Conservation (phyloP, 2,329 filamentous ascomycete genomes). For the Chrysoporthe austroafricana region DNA sequence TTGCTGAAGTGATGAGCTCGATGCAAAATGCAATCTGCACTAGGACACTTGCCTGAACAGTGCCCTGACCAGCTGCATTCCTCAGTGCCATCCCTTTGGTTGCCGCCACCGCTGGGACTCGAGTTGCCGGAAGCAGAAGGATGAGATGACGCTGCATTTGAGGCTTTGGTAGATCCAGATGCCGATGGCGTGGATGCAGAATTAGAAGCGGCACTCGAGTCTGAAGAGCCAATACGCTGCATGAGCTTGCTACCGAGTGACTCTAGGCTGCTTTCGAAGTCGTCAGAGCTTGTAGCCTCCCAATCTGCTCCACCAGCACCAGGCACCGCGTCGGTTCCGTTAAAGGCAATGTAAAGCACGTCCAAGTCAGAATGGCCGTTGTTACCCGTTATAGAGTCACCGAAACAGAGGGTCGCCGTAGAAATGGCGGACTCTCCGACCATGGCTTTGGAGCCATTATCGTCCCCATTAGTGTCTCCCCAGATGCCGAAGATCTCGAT, state of each 20-base stretch:
- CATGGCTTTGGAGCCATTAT: neutral
- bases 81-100: too few relatives aligned
- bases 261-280: neutral
- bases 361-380: constrained; percentile 1
- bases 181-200: neutral
- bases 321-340: neutral
- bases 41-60: neutral
- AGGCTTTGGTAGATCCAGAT: neutral
- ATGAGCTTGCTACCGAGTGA: neutral
- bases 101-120: neutral
- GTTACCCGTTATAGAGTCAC: neutral
- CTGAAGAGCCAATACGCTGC: neutral
- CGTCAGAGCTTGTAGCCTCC: neutral
- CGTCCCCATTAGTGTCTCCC: neutral
- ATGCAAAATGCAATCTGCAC: neutral
- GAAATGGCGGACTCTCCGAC: neutral
- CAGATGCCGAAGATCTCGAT: constrained; percentile 1
- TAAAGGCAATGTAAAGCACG: constrained; percentile 3
- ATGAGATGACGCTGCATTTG: neutral
- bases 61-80: neutral
- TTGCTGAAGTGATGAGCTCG: neutral
- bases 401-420: neutral
- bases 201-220: neutral
- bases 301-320: neutral
- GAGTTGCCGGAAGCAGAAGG: neutral